Evolutionary conservation across 768 basidiomycete genomes (phyloP).

Genomic region (Austroboletus eburneus): DNA sequence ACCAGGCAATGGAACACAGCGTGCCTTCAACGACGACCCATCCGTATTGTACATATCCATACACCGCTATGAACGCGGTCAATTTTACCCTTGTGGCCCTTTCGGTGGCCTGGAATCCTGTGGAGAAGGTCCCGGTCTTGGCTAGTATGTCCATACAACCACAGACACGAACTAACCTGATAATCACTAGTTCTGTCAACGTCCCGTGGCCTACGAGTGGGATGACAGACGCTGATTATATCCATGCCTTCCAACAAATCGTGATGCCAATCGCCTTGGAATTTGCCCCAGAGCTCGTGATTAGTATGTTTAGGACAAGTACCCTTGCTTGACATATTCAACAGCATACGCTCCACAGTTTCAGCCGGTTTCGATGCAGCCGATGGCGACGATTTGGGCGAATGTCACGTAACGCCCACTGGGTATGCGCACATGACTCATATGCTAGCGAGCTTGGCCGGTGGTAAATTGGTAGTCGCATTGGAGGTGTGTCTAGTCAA

Average conservation of each 20-base stretch:
- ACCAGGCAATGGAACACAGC: slow-evolving; percentile 93
- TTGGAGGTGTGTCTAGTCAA: slow-evolving; percentile 65
- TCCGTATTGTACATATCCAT: slow-evolving; percentile 90
- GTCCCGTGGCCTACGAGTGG: slow-evolving; percentile 88
- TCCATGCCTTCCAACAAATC: slow-evolving; percentile 93
- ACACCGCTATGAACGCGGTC: slow-evolving; percentile 90
- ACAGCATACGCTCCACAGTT: slow-evolving; percentile 46
- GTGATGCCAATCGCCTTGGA: slow-evolving; percentile 98
- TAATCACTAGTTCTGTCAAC: slow-evolving; percentile 74
- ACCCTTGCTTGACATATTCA: neutral
- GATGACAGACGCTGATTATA: slow-evolving; percentile 94
- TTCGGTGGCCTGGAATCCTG: slow-evolving; percentile 85
- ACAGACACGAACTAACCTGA: slow-evolving; percentile 9
- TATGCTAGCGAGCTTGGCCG: slow-evolving; percentile 86
- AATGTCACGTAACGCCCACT: slow-evolving; percentile 84
- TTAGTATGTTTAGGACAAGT: slow-evolving; percentile 55
- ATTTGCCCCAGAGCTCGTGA: slow-evolving; percentile 93
- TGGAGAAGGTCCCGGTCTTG: slow-evolving; percentile 78
- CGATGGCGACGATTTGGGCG: slow-evolving; percentile 85
- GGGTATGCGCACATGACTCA: slow-evolving; percentile 99
- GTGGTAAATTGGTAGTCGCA: slow-evolving; percentile 86
- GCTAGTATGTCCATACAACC: slow-evolving; percentile 58
- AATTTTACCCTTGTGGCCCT: slow-evolving; percentile 89
- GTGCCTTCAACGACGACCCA: slow-evolving; percentile 92
- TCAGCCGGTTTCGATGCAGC: slow-evolving; percentile 99